These are phyloP conservation scores for Gryganskiella cystojenkinii DNA, from an alignment of 192 early-diverging fungal species.

Conservation along the genomic window DNA sequence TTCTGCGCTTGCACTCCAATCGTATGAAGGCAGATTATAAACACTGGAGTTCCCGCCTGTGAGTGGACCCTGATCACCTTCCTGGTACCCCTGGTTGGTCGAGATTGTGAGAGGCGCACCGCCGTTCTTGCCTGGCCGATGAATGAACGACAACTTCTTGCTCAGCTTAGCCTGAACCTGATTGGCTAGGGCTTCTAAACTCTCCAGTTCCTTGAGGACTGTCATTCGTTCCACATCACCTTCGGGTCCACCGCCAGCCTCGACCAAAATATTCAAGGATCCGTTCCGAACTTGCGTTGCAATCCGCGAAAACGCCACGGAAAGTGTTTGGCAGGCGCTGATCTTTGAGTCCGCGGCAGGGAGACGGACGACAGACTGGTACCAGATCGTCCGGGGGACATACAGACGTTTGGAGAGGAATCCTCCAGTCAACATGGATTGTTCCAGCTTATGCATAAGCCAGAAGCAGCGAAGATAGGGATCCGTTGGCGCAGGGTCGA, in stretches of 20 bases:
- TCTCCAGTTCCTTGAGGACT: constrained; percentile 32
- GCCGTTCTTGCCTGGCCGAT: constrained; percentile 44
- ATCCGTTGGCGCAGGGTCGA: constrained; percentile 45
- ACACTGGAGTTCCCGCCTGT: constrained; percentile 29
- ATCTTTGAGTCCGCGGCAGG: constrained; percentile 49
- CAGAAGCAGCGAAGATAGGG: constrained; percentile 52
- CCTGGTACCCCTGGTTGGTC: constrained; percentile 31
- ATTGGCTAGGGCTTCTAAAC: constrained; percentile 18
- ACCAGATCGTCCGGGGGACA: constrained; percentile 53
- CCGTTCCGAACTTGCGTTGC: constrained; percentile 13
- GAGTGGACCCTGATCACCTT: constrained; percentile 35
- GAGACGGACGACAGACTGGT: constrained; percentile 49
- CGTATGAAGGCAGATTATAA: constrained; percentile 9
- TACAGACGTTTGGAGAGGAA: constrained; percentile 55
- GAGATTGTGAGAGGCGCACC: constrained; percentile 16
- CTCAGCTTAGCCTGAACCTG: constrained; percentile 36
- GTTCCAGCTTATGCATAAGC: constrained; percentile 54
- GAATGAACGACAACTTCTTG: constrained; percentile 49
- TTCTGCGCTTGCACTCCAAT: constrained; percentile 19
- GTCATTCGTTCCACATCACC: constrained; percentile 19
- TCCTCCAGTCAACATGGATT: constrained; percentile 53
- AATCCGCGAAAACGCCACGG: constrained; percentile 32
- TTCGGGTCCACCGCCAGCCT: constrained; percentile 34
- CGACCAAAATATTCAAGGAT: constrained; percentile 33
- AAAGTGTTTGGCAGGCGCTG: constrained; percentile 45